A percentile compares a stretch with the other conserved stretches of the same genome.
phyloP scores from a whole-genome alignment of 352 stramenopile genomes.

The Blastocystis sp. region DNA sequence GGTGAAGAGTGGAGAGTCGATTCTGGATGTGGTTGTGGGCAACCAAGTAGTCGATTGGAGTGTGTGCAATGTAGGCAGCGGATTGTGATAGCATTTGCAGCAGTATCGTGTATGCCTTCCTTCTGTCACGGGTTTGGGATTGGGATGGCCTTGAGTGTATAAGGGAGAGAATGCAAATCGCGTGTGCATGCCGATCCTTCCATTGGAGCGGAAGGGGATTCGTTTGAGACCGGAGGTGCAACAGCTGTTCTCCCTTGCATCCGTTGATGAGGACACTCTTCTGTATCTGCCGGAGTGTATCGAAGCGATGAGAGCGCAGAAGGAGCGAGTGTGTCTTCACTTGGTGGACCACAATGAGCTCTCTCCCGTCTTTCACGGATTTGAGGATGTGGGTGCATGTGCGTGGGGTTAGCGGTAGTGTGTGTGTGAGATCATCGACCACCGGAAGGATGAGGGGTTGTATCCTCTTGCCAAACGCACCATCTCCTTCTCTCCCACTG shows the following conservation, averaged over 20 bases:
- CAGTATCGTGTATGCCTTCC: conserved; percentile 52
- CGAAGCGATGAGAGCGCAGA: not conserved
- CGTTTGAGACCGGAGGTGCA: not conserved
- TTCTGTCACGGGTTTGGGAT: not conserved
- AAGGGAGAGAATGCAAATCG: not conserved
- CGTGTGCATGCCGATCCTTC: conserved; percentile 7
- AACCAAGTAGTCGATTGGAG: conserved; percentile 7
- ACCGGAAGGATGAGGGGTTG: conserved; percentile 41
- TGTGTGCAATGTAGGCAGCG: not conserved
- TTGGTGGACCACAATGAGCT: conserved; percentile 56
- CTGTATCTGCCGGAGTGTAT: not conserved
- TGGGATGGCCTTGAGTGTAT: not conserved
- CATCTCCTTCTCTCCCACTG: conserved; percentile 33
- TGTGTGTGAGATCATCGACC: conserved; percentile 36
- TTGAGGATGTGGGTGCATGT: not conserved
- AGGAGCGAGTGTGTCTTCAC: conserved; percentile 28
- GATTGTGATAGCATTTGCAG: conserved; percentile 28
- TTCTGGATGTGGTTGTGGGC: conserved; percentile 57
- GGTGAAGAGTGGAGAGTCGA: not conserved
- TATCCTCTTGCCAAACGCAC: not conserved
- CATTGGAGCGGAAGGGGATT: not conserved
- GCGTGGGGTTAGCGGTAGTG: not conserved
- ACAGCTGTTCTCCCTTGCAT: not conserved
- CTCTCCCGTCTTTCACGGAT: not conserved
- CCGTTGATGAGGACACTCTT: not conserved